Percentiles rank a stretch among this genome's conserved stretches.
Conservation (phyloP, 1,284 basidiomycete genomes). For the Naganishia cerealis region DNA sequence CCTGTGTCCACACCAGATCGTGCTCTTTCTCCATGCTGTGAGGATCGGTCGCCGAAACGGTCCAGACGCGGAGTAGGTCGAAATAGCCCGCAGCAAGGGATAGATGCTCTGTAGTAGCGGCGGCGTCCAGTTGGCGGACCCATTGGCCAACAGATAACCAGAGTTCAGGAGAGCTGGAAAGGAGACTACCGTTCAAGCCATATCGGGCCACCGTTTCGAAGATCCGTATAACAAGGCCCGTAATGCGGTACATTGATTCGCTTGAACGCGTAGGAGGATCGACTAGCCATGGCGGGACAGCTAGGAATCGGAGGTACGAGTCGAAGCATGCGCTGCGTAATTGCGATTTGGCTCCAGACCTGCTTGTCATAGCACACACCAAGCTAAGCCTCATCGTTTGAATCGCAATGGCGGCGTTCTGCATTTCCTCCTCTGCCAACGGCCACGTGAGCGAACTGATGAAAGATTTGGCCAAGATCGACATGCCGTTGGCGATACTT, state of each 20-base stretch:
- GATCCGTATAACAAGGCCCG: constrained; percentile 56
- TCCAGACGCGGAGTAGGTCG: constrained; percentile 69
- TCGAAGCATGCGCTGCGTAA: constrained; percentile 16
- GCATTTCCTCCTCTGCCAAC: neutral
- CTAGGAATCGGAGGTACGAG: constrained; percentile 29
- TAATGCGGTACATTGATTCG: constrained; percentile 57
- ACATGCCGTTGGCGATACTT: constrained; percentile 9
- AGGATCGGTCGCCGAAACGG: constrained; percentile 78
- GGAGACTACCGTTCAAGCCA: constrained; percentile 35
- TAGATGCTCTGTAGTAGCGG: neutral
- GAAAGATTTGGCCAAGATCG: constrained; percentile 17
- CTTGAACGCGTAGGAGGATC: neutral
- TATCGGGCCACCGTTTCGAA: constrained; percentile 33
- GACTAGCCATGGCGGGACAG: constrained; percentile 30
- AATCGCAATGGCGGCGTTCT: neutral
- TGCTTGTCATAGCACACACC: constrained; percentile 22
- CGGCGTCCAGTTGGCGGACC: constrained; percentile 30
- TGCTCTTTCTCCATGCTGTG: constrained; percentile 82
- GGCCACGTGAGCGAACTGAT: constrained; percentile 28
- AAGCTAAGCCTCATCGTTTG: constrained; percentile 7
- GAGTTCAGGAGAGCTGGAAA: constrained; percentile 45
- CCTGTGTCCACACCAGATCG: constrained; percentile 85
- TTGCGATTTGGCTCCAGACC: constrained; percentile 15
- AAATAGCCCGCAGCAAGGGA: constrained; percentile 59
- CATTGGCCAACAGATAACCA: constrained; percentile 43